Conservation (phyloP, 2,329 filamentous ascomycete genomes). For the Harringtonia lauricola region DNA sequence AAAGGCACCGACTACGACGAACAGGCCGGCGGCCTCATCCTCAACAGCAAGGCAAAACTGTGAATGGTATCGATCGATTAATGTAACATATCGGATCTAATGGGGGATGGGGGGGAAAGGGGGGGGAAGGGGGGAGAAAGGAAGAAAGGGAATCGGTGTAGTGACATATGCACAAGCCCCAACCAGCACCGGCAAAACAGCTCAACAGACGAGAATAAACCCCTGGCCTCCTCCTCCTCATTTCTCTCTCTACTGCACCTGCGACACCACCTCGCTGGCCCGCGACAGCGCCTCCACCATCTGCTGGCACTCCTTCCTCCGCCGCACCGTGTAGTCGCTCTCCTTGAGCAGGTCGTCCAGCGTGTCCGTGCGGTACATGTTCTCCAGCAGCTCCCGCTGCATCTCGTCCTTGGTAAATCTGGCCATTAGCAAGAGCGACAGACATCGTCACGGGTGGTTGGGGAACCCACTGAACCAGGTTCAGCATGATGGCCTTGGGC, state of each 20-base stretch:
- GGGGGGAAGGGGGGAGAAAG: not conserved
- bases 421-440: slow-evolving; percentile 1
- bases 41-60: slow-evolving; percentile 28
- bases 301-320: slow-evolving; percentile 96
- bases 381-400: slow-evolving; percentile 92
- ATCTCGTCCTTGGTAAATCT: slow-evolving; percentile 96
- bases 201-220: too few species aligned
- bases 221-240: not conserved
- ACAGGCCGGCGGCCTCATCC: slow-evolving; percentile 48
- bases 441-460: too few species aligned
- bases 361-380: slow-evolving; percentile 89
- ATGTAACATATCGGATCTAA: not conserved
- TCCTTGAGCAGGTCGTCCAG: slow-evolving; percentile 94
- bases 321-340: slow-evolving; percentile 88
- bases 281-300: slow-evolving; percentile 92
- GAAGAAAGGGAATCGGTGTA: not conserved
- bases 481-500: slow-evolving; percentile 98
- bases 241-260: slow-evolving; percentile 43
- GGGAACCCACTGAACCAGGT: slow-evolving; percentile 75
- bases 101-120: not conserved
- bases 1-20: slow-evolving; percentile 62
- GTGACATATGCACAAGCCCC: too few species aligned
- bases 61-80: slow-evolving; percentile 6
- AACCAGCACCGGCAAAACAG: too few species aligned
- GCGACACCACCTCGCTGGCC: slow-evolving; percentile 92